These are phyloP conservation scores for Colletotrichum karsti DNA, from an alignment of 2,329 filamentous ascomycete species.

Conservation along the genomic window DNA sequence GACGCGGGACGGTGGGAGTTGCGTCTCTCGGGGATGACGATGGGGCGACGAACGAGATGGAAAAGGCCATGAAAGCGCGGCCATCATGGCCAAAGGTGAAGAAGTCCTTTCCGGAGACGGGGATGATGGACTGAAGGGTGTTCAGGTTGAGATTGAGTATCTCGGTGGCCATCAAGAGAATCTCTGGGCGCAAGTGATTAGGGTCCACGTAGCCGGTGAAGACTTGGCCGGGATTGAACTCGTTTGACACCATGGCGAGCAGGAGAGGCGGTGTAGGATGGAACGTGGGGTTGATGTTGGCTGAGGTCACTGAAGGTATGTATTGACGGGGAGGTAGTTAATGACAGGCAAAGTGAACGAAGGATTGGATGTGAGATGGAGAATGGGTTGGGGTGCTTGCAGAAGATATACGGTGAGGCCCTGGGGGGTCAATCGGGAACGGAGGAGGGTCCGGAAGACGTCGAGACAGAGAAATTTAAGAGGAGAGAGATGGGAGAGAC, in stretches of 20 bases:
- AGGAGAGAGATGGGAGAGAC: conserved; percentile 12
- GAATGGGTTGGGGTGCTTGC: not conserved
- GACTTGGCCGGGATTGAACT: conserved; percentile 19
- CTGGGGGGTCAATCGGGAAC: not conserved
- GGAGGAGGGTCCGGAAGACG: not conserved
- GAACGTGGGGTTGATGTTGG: not conserved
- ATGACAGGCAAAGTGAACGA: not conserved
- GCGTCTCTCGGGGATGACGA: too few relatives aligned
- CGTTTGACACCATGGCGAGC: conserved; percentile 1
- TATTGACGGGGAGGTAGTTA: not conserved
- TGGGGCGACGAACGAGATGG: conserved; percentile 10
- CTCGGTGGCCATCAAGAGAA: conserved; percentile 11
- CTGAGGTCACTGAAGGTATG: not conserved
- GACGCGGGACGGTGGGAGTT: too few relatives aligned
- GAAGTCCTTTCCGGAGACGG: conserved; percentile 16
- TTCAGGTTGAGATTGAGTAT: conserved; percentile 22
- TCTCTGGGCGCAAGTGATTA: conserved; percentile 1
- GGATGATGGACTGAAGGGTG: conserved; percentile 17
- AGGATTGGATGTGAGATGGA: not conserved
- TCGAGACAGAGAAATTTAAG: not conserved
- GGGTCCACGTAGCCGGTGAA: conserved; percentile 18
- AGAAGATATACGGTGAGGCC: not conserved
- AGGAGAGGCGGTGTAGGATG: not conserved
- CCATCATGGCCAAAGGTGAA: conserved; percentile 16
- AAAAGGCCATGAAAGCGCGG: conserved; percentile 19